Percentiles rank a stretch among this genome's conserved stretches.
These are phyloP conservation scores for Aureobasidium sp. DNA, from an alignment of 2,329 filamentous ascomycete genomes.

Conservation along the genomic window DNA sequence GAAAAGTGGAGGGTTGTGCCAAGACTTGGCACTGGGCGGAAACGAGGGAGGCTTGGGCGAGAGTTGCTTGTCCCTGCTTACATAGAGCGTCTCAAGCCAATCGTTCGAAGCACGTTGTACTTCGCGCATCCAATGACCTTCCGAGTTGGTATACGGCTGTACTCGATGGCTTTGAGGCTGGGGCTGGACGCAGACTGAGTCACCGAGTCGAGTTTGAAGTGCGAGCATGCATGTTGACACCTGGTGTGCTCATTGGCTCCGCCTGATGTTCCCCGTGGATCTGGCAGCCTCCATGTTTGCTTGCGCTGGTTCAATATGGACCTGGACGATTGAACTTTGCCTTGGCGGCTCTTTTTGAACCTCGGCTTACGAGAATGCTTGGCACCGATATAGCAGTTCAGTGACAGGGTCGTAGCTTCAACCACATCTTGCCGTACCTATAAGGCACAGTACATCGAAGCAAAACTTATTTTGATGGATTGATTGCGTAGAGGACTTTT, in stretches of 20 bases:
- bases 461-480: too few species aligned
- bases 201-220: background rate
- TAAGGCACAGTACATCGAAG: too few species aligned
- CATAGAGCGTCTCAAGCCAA: background rate
- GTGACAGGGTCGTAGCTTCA: background rate
- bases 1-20: background rate
- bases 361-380: background rate
- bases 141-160: background rate
- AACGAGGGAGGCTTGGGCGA: background rate
- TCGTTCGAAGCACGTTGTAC: conserved; percentile 6
- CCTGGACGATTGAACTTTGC: background rate
- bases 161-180: background rate
- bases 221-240: background rate
- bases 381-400: background rate
- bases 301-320: background rate
- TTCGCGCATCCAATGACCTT: conserved; percentile 2
- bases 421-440: too few species aligned
- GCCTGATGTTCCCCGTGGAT: background rate
- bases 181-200: background rate
- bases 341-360: background rate
- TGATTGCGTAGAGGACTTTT: too few species aligned
- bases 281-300: background rate
- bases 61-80: background rate
- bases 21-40: background rate
- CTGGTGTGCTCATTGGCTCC: background rate